Evolutionary conservation across 2,329 filamentous ascomycete species (phyloP).

Genomic region (Lizonia empirigonia): DNA sequence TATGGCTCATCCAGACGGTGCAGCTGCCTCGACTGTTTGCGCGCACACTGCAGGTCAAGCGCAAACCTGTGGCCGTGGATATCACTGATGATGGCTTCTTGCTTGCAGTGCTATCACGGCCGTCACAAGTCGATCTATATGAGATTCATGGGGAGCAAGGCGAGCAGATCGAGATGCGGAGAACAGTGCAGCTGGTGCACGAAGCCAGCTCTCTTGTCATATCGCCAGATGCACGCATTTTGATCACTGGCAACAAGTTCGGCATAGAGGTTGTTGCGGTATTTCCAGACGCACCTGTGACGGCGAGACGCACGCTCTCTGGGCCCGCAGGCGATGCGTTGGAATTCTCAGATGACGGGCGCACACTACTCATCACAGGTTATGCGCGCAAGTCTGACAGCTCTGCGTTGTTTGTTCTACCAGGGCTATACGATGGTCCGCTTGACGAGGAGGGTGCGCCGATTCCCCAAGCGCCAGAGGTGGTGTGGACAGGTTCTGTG

Average conservation of each 20-base stretch:
- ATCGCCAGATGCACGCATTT: conserved; percentile 78
- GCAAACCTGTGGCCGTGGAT: conserved; percentile 64
- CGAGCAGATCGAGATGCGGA: conserved; percentile 67
- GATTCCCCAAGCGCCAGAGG: conserved; percentile 43
- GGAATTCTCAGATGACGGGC: conserved; percentile 49
- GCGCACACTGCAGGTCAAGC: conserved; percentile 45
- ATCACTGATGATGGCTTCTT: conserved; percentile 78
- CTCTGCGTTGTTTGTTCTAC: conserved; percentile 48
- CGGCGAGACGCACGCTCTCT: conserved; percentile 43
- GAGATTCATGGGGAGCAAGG: conserved; percentile 58
- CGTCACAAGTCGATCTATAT: conserved; percentile 88
- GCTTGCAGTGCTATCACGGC: conserved; percentile 78
- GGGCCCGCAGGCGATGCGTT: conserved; percentile 46
- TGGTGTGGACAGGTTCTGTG: conserved; percentile 48
- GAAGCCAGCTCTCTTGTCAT: conserved; percentile 78
- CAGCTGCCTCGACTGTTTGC: conserved; percentile 46
- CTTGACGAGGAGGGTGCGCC: conserved; percentile 49
- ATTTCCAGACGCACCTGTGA: conserved; percentile 60
- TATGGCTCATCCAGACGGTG: conserved; percentile 47
- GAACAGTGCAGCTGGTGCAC: conserved; percentile 78
- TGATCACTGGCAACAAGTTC: conserved; percentile 84
- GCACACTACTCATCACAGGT: conserved; percentile 48
- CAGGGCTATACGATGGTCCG: conserved; percentile 48
- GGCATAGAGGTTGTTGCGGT: conserved; percentile 88
- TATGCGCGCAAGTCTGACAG: conserved; percentile 44